Base-by-base conservation (phyloP, 2,329 filamentous ascomycete genomes). In the Verticillium zaregamsianum region DNA sequence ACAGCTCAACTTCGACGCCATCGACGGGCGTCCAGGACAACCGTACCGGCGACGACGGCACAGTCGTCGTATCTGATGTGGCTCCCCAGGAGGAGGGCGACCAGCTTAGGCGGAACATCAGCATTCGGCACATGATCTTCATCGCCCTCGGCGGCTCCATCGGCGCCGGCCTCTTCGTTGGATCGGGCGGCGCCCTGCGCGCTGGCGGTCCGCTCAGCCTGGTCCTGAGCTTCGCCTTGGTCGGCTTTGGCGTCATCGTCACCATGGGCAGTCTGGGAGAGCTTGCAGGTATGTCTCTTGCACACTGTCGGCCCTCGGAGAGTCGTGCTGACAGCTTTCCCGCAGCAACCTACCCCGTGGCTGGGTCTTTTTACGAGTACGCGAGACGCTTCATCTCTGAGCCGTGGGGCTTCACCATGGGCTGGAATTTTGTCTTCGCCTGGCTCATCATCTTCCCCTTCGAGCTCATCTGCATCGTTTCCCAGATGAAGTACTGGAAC, bases 381-480 rank as follows among this genome's bases (percentile, higher is more conserved):
- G 72, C 74, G 5, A 68, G 73, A 9, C 71, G 72, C 15, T 76
- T 77, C 66, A 71, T 77, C 58, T 72, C 71, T 58, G 71, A 70
- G 17, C 68, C 73, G 15, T 76, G 73, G 73, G 74, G 75, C 0
- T 77, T 77, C 57, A 71, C 74, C 15, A 76, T 77, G 74, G 75
- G 75, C 1, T 77, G 75, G 74, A 77, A 75, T 64, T 77, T 74
- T 35, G 71, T 72, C 17, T 65, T 75, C 45, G 76, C 74, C 64
- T 75, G 72, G 62, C 62, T 76, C 52, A 69, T 75, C 54, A 68
- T 76, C 37, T 68, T 77, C 32, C 74, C 74, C 11, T 76, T 77
- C 58, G 75, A 77, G 64, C 65, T 76, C 17, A 75, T 73, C 11
- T 71, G 73, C 60, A 74, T 76, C 58, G 64, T 70, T 9, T 67